Base-by-base conservation (phyloP, 2,329 filamentous ascomycete genomes). In the Didymosphaeria variabile region DNA sequence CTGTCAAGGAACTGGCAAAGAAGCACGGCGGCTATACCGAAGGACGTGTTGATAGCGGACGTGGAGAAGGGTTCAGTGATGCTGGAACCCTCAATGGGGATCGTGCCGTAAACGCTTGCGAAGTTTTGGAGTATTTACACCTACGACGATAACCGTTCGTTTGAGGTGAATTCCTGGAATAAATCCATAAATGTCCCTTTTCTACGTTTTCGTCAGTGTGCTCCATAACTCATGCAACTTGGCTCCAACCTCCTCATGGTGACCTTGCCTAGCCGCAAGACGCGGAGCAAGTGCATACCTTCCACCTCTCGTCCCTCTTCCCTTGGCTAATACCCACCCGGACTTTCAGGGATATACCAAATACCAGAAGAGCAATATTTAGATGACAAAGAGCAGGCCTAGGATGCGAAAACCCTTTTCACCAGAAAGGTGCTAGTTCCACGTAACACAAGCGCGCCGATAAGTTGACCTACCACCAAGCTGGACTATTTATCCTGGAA, bases 251-350 rank as follows among this genome's bases (percentile, higher is more conserved):
- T 62, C 53, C 19, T 63, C 51, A 12, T 62, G 2, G 51, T 52
- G 21, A 47, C 60, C 50, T 46, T 52, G 3, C 59, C 59, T 36
- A 62, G 29, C 4, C 64, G 55, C 34, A 61, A 29, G 9, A 62
- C 19, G 21, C 47, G 21, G 34, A 61, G 15, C 40, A 17, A 47
- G 10, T 23, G 29, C 21, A 55, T n/a, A n/a, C 82, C 83, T 62
- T 84, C 82, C 38, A 82, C 74, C 36, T 81, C 70, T n/a, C 79
- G 29, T 36, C 50, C 54, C 70, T n/a, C 79, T 21, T 36, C 50
- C 54, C 23, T 66, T 64, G 34, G 55, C 47, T 13, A 68, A 38
- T n/a, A 67, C 59, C 66, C 66, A 68, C 2, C 64, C 8, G 64
- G 66, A 26, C 56, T 59, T 36, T 68, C 64, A 4, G 64, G 64